Conservation (phyloP, 306 rosid species). For the Rubus idaeus region DNA sequence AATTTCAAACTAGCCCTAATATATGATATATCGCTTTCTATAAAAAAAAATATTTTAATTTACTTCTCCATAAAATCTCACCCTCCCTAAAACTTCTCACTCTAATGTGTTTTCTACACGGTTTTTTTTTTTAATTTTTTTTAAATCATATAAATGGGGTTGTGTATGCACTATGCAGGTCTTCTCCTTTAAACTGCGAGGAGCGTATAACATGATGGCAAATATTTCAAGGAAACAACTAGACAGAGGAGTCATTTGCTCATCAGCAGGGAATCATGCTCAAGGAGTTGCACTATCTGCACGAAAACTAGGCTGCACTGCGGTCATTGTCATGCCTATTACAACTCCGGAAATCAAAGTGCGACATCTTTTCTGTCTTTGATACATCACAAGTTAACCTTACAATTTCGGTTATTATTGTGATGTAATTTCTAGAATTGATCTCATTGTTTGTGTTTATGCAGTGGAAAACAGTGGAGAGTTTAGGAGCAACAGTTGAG, state of each 20-base stretch:
- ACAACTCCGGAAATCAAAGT: conserved; percentile 96
- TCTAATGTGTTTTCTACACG: background rate
- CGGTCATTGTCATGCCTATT: conserved; percentile 83
- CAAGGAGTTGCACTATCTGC: conserved; percentile 94
- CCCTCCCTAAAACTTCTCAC: no score
- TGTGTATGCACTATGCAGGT: conserved; percentile 45
- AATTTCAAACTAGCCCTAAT: no score
- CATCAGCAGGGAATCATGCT: conserved; percentile 98
- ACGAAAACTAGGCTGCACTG: conserved; percentile 64
- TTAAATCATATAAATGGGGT: no score
- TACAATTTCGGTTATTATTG: background rate
- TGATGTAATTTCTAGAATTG: background rate
- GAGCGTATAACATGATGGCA: conserved; percentile 99
- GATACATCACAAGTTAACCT: background rate
- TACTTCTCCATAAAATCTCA: no score
- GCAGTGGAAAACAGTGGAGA: conserved; percentile 87
- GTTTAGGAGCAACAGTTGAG: conserved; percentile 74
- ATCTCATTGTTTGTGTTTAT: background rate
- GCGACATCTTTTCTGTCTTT: background rate
- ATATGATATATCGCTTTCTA: no score
- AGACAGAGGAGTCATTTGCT: conserved; percentile 84
- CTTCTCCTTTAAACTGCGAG: conserved; percentile 88
- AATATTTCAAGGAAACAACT: conserved; percentile 59
- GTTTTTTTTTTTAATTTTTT: no score
- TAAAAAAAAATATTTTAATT: no score